Evolutionary conservation across 176 grass and related monocot genomes (phyloP).

Genomic region (Rhynchospora pubera): DNA sequence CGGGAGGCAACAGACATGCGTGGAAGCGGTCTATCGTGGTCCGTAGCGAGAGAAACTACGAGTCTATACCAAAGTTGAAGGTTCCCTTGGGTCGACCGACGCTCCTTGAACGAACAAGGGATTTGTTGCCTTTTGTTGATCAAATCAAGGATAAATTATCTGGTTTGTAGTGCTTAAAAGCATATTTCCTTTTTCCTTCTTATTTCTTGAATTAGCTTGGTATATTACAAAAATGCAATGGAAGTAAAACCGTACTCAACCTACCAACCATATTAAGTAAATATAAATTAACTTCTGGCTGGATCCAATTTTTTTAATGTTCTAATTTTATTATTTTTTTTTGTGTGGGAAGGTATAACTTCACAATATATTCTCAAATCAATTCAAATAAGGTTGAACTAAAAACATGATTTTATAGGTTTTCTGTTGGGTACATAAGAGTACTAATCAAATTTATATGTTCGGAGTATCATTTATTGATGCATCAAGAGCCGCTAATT

Average conservation of each 20-base stretch:
- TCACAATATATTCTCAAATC: too few relatives aligned
- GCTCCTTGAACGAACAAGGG: slow-evolving; percentile 42
- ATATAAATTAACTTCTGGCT: not conserved
- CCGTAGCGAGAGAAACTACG: slow-evolving; percentile 45
- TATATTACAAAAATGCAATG: not conserved
- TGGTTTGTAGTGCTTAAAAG: slow-evolving; percentile 16
- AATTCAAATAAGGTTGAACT: too few relatives aligned
- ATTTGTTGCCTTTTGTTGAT: slow-evolving; percentile 58
- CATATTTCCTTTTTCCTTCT: not conserved
- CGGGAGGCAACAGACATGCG: not conserved
- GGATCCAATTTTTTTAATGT: not conserved
- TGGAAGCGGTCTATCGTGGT: slow-evolving; percentile 10
- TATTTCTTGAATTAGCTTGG: slow-evolving; percentile 20
- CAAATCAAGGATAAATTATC: slow-evolving; percentile 58
- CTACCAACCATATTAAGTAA: not conserved
- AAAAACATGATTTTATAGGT: too few relatives aligned
- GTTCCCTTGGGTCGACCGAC: slow-evolving; percentile 63
- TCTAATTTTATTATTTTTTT: not conserved
- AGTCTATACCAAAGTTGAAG: slow-evolving; percentile 58
- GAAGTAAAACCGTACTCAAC: too few relatives aligned
- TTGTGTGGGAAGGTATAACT: not conserved
- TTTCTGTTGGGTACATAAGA: not conserved
- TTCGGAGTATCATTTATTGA: too few relatives aligned
- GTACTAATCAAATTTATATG: too few relatives aligned
- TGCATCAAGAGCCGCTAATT: too few relatives aligned